Conservation (phyloP, 306 rosid genomes). For the Myrica gale region DNA sequence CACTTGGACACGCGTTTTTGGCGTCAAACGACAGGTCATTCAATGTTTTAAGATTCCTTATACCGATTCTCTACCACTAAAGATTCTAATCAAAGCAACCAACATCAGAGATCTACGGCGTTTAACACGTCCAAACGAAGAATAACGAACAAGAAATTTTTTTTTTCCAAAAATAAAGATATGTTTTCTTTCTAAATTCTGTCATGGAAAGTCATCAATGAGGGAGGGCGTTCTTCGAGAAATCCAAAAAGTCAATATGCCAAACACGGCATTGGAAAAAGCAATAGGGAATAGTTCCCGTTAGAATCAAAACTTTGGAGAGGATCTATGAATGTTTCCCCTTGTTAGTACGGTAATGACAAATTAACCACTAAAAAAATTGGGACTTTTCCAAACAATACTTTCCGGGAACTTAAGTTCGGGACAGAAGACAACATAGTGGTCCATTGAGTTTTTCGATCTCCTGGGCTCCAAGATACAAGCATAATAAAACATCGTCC, state of each 20-base stretch:
- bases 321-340: background rate
- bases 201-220: too few species aligned
- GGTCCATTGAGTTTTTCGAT: background rate
- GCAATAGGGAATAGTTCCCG: too few species aligned
- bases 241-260: too few species aligned
- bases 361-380: too few species aligned
- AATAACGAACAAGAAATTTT: background rate
- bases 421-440: background rate
- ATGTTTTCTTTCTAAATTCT: too few species aligned
- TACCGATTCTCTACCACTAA: constrained; percentile 14
- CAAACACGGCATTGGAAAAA: too few species aligned
- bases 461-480: background rate
- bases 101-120: background rate
- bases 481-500: background rate
- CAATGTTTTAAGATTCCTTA: background rate
- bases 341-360: background rate
- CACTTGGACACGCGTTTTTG: constrained; percentile 11
- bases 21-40: constrained; percentile 12
- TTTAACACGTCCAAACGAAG: background rate
- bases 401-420: background rate
- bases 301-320: background rate
- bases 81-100: constrained; percentile 11
- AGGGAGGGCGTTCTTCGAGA: too few species aligned
- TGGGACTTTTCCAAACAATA: too few species aligned
- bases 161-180: background rate